Evolutionary conservation across 805 yeast species (phyloP).

Genomic region (Metschnikowia orientalis): DNA sequence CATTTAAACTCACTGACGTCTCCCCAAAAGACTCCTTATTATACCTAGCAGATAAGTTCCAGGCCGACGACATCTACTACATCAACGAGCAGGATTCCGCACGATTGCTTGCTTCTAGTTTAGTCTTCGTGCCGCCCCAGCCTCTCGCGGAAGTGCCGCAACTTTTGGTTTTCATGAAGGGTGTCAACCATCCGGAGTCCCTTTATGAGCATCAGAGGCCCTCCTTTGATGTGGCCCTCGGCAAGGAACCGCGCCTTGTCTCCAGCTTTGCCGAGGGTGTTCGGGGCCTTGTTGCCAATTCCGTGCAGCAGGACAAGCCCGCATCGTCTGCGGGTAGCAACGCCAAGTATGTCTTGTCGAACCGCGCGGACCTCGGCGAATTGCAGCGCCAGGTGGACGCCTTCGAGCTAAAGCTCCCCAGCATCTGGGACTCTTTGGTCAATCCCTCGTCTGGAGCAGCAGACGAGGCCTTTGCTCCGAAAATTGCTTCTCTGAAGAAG

Average conservation of each 20-base stretch:
- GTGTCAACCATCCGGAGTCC: slow-evolving; percentile 33
- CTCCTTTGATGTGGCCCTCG: slow-evolving; percentile 19
- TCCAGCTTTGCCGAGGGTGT: slow-evolving; percentile 12
- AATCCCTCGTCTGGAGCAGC: slow-evolving; percentile 6
- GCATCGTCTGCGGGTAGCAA: slow-evolving; percentile 7
- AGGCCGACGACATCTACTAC: slow-evolving; percentile 33
- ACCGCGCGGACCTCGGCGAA: slow-evolving; percentile 4
- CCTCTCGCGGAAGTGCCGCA: slow-evolving; percentile 24
- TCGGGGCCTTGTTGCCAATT: slow-evolving; percentile 14
- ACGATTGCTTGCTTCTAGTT: slow-evolving; percentile 23
- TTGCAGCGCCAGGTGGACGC: slow-evolving; percentile 22
- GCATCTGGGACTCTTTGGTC: slow-evolving; percentile 34
- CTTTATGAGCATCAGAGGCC: slow-evolving; percentile 23
- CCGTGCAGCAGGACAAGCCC: slow-evolving; percentile 20
- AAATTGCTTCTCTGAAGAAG: slow-evolving; percentile 18
- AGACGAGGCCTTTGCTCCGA: slow-evolving; percentile 10
- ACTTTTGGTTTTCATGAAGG: slow-evolving; percentile 38
- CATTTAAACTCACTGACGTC: slow-evolving; percentile 7
- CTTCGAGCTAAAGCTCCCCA: slow-evolving; percentile 28
- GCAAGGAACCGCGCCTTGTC: slow-evolving; percentile 7
- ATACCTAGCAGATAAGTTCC: slow-evolving; percentile 45
- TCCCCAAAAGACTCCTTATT: slow-evolving; percentile 31
- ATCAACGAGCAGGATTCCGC: slow-evolving; percentile 27
- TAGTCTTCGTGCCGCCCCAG: slow-evolving; percentile 12
- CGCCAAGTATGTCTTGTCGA: slow-evolving; percentile 16